These are phyloP conservation scores for Lactifluus echinatus DNA, from an alignment of 768 basidiomycete genomes.

Conservation along the genomic window DNA sequence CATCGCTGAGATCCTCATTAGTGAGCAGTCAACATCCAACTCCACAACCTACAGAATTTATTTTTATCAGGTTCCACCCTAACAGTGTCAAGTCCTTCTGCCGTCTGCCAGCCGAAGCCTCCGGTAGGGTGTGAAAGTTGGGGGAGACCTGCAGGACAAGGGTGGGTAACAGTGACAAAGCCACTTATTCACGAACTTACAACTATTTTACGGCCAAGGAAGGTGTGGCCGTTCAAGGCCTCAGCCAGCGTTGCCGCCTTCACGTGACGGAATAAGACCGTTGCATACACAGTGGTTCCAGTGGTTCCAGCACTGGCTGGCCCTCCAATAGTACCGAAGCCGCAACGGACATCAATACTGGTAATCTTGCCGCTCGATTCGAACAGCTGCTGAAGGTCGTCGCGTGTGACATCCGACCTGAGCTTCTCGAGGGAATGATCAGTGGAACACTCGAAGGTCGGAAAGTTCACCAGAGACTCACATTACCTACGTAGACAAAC, in stretches of 20 bases:
- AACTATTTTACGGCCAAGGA: slow-evolving; percentile 6
- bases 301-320: background rate
- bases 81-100: background rate
- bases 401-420: slow-evolving; percentile 27
- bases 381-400: slow-evolving; percentile 31
- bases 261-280: background rate
- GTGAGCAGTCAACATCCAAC: background rate
- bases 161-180: background rate
- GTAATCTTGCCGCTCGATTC: slow-evolving; percentile 30
- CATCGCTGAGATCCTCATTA: background rate
- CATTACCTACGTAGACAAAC: slow-evolving; percentile 55
- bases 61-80: background rate
- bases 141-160: slow-evolving; percentile 4
- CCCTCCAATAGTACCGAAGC: slow-evolving; percentile 11
- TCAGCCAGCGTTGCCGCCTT: background rate
- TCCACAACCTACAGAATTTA: background rate
- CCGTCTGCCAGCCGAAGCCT: background rate
- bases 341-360: slow-evolving; percentile 34
- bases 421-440: slow-evolving; percentile 12
- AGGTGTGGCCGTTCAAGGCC: background rate
- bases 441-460: background rate
- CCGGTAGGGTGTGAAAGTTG: slow-evolving; percentile 9
- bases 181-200: background rate
- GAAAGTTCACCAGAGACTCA: slow-evolving; percentile 32
- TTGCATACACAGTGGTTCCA: slow-evolving; percentile 5